Conservation (phyloP, 768 basidiomycete genomes). For the Trametes cingulata region DNA sequence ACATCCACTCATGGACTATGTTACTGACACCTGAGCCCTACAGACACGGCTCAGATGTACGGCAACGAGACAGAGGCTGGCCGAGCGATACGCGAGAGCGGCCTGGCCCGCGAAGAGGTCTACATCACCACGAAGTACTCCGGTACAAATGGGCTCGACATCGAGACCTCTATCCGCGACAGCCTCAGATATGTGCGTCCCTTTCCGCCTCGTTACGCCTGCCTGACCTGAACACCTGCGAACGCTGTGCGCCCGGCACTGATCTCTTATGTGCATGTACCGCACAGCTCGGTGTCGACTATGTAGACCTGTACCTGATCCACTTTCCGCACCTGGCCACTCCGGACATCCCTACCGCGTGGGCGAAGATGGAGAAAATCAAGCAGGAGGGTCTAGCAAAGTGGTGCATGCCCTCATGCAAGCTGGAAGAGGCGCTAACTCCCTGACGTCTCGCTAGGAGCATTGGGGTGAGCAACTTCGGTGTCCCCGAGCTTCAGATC, state of each 20-base stretch:
- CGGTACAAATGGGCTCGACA: slow-evolving; percentile 49
- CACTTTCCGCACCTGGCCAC: slow-evolving; percentile 56
- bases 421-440: neutral
- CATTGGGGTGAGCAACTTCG: slow-evolving; percentile 75
- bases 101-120: slow-evolving; percentile 52
- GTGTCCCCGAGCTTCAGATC: slow-evolving; percentile 50
- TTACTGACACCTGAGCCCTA: too few species aligned
- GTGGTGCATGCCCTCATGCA: slow-evolving; percentile 33
- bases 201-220: too few species aligned
- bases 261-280: too few species aligned
- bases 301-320: slow-evolving; percentile 73
- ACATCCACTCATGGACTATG: too few species aligned
- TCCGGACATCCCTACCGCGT: slow-evolving; percentile 61
- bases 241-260: too few species aligned
- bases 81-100: slow-evolving; percentile 49
- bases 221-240: neutral
- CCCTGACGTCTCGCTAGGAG: slow-evolving; percentile 42
- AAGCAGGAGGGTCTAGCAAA: slow-evolving; percentile 58
- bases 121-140: slow-evolving; percentile 72
- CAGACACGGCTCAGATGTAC: slow-evolving; percentile 65
- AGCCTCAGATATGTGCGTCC: slow-evolving; percentile 54
- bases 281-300: slow-evolving; percentile 57
- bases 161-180: slow-evolving; percentile 54
- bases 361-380: slow-evolving; percentile 64
- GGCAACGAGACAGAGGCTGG: slow-evolving; percentile 61